Conservation (phyloP, 345 rosid genomes). For the Brassica cretica region DNA sequence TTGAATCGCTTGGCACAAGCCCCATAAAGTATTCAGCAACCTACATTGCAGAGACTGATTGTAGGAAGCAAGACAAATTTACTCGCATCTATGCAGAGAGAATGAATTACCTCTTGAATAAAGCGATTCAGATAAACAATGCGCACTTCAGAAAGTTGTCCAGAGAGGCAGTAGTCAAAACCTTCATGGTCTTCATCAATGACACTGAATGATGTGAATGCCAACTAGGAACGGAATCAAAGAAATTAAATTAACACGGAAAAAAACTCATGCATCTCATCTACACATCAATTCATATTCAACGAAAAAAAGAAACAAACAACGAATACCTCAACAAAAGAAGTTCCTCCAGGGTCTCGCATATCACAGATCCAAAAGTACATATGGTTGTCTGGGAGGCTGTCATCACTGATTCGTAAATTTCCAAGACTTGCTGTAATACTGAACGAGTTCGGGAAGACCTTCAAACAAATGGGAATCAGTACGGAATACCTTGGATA, state of each 20-base stretch:
- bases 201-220: constrained; percentile 76
- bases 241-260: constrained; percentile 1
- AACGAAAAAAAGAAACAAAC: constrained; percentile 3
- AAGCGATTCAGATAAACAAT: constrained; percentile 92
- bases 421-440: constrained; percentile 90
- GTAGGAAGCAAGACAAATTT: constrained; percentile 36
- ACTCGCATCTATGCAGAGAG: constrained; percentile 16
- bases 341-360: constrained; percentile 96
- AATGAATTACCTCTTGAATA: constrained; percentile 83
- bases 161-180: constrained; percentile 80
- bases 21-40: constrained; percentile 84
- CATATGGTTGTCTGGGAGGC: constrained; percentile 78
- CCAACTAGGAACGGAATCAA: constrained; percentile 48
- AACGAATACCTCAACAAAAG: constrained; percentile 82
- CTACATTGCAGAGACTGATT: constrained; percentile 48
- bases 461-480: constrained; percentile 47
- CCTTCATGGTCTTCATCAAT: constrained; percentile 91
- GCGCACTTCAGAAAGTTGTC: constrained; percentile 97
- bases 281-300: background rate
- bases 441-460: constrained; percentile 94
- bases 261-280: background rate
- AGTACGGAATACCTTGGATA: constrained; percentile 24
- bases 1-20: constrained; percentile 73
- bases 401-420: constrained; percentile 89
- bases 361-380: constrained; percentile 98